Evolutionary conservation across 139 green algal species (phyloP), one percentile per base, ranked within the genome.

Genomic region (Micromonas pusilla): DNA sequence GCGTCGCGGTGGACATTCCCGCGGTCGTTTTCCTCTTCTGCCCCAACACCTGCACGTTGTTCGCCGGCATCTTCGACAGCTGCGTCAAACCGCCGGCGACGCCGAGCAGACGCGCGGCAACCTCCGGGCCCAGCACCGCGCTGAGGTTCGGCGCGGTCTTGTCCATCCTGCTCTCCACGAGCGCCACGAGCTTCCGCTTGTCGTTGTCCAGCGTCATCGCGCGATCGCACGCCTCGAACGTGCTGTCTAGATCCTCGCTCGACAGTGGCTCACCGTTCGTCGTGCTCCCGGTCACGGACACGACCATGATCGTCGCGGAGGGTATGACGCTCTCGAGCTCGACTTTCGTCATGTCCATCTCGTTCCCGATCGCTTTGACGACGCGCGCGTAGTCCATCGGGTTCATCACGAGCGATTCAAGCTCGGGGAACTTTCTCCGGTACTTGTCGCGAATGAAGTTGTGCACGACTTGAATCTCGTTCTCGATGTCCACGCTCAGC

Each of bases 401-500:
- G 57, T 87, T 65, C 64, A 84, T 68, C 78, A 96, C 91, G 78
- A 98, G 87, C 1, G 86, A 93, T 83, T 97, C 94, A 33, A 98
- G 89, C 88, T 98, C 94, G 0, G 94, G 94, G 78, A 98, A 98
- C 79, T 95, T 96, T 21, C 80, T 79, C 23, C 87, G 74, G 82
- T 94, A 95, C 72, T 82, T 85, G 74, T 85, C 80, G 20, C 71
- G 38, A 31, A 87, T 83, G 66, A 85, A 85, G 37, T 87, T 92
- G 86, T 98, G 91, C 45, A 98, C 87, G 13, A 90, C 77, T 0
- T 73, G 75, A 30, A 97, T 91, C 78, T 98, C 95, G 77, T 93
- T 94, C 80, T 99, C 95, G 73, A 99, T 95, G 73, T 98, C 93
- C 72, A 98, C 93, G 9, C 89, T 89, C 72, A 98, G 82, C 83